phyloP scores from a whole-genome alignment of 2,329 filamentous ascomycete genomes.

The Monilinia laxa region DNA sequence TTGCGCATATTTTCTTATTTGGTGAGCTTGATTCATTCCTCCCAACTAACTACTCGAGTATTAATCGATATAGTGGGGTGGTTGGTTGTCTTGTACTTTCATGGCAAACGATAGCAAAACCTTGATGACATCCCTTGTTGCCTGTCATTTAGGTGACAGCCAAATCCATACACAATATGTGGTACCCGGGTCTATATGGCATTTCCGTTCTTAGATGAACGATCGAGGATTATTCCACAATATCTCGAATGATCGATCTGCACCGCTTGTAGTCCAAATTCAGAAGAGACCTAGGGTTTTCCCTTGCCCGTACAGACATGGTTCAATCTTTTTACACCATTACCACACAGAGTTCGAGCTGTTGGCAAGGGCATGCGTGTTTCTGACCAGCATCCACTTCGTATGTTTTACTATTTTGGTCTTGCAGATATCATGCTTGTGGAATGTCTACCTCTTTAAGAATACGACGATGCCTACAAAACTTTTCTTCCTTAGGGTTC shows the following conservation, averaged over 20 bases:
- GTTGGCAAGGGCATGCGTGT: constrained; percentile 6
- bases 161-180: not conserved
- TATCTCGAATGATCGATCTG: not conserved
- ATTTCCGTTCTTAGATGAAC: not conserved
- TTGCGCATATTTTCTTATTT: not conserved
- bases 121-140: not conserved
- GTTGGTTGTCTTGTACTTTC: not conserved
- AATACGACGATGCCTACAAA: constrained; percentile 4
- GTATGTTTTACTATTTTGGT: constrained; percentile 14
- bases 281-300: not conserved
- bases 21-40: not conserved
- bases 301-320: not conserved
- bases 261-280: not conserved
- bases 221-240: not conserved
- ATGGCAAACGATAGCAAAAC: not conserved
- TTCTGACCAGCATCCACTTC: constrained; percentile 1
- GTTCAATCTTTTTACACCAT: not conserved
- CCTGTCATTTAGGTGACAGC: not conserved
- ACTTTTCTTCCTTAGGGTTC: not conserved
- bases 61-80: not conserved
- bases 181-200: not conserved
- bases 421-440: constrained; percentile 12
- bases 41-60: not conserved
- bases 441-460: constrained; percentile 19
- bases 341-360: not conserved